Percentiles rank a stretch among this genome's conserved stretches.
Conservation (phyloP, 1,284 basidiomycete genomes). For the Singerocomus rubriflavus region DNA sequence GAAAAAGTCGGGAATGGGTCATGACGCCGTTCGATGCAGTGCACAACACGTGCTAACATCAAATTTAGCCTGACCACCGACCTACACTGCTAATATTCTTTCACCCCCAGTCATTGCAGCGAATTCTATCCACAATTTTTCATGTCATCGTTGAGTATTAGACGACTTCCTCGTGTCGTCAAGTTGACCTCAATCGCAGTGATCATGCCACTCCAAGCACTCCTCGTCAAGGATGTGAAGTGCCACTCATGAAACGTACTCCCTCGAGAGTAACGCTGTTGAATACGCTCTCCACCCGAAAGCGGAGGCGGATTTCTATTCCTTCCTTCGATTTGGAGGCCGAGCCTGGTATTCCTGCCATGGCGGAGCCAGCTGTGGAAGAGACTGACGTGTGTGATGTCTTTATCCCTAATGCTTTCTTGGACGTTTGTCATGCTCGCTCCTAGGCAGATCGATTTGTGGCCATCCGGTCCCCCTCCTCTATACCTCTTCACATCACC, state of each 20-base stretch:
- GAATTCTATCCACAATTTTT: neutral
- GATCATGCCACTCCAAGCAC: slow-evolving; percentile 26
- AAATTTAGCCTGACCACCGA: neutral
- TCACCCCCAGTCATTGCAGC: neutral
- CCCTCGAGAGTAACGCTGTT: slow-evolving; percentile 31
- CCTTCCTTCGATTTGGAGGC: slow-evolving; percentile 31
- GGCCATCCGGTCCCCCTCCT: slow-evolving; percentile 35
- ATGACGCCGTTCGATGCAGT: neutral
- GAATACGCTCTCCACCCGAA: slow-evolving; percentile 30
- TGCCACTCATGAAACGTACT: slow-evolving; percentile 31
- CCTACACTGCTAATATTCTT: neutral
- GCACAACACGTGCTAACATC: neutral
- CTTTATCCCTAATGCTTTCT: neutral
- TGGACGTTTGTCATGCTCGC: slow-evolving; percentile 3
- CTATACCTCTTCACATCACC: slow-evolving; percentile 43
- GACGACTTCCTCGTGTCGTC: slow-evolving; percentile 4
- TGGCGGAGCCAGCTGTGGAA: slow-evolving; percentile 24
- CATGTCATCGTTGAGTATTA: slow-evolving; percentile 33
- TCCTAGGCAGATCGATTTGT: slow-evolving; percentile 48
- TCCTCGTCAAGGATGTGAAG: slow-evolving; percentile 29
- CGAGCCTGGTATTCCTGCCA: slow-evolving; percentile 16
- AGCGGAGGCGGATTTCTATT: slow-evolving; percentile 32
- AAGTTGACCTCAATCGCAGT: slow-evolving; percentile 23
- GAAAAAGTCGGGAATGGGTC: too few species aligned
- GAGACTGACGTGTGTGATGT: slow-evolving; percentile 30